Conservation (phyloP, 2,329 filamentous ascomycete species). For the Penicillium sp. region DNA sequence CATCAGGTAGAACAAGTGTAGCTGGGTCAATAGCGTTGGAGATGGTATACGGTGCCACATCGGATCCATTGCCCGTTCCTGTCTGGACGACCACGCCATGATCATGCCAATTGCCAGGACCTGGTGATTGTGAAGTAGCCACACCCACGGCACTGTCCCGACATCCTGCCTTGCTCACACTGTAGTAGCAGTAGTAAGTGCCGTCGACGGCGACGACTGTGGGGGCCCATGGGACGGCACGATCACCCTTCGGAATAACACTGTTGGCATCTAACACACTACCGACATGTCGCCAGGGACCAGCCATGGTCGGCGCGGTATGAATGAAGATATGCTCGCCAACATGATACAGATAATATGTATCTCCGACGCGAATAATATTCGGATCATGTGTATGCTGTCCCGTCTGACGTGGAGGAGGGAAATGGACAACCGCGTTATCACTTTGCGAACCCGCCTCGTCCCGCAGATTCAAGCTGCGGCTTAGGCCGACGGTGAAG, state of each 20-base stretch:
- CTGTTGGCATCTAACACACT: constrained; percentile 39
- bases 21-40: constrained; percentile 69
- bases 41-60: constrained; percentile 42
- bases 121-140: constrained; percentile 54
- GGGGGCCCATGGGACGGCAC: constrained; percentile 59
- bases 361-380: constrained; percentile 36
- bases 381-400: constrained; percentile 43
- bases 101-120: constrained; percentile 43
- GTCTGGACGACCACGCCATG: constrained; percentile 46
- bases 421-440: constrained; percentile 21
- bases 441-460: constrained; percentile 16
- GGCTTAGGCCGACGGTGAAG: constrained; percentile 26
- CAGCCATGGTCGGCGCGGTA: constrained; percentile 36
- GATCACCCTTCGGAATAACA: constrained; percentile 43
- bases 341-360: constrained; percentile 43
- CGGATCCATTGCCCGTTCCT: constrained; percentile 37
- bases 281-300: constrained; percentile 41
- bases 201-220: constrained; percentile 63
- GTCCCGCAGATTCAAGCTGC: constrained; percentile 19
- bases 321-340: constrained; percentile 41
- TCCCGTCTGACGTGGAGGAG: constrained; percentile 32
- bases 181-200: constrained; percentile 70
- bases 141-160: constrained; percentile 69
- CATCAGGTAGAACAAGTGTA: constrained; percentile 50
- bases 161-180: constrained; percentile 65